phyloP scores from a whole-genome alignment of 2,329 filamentous ascomycete genomes.

The Penicillium sp. region DNA sequence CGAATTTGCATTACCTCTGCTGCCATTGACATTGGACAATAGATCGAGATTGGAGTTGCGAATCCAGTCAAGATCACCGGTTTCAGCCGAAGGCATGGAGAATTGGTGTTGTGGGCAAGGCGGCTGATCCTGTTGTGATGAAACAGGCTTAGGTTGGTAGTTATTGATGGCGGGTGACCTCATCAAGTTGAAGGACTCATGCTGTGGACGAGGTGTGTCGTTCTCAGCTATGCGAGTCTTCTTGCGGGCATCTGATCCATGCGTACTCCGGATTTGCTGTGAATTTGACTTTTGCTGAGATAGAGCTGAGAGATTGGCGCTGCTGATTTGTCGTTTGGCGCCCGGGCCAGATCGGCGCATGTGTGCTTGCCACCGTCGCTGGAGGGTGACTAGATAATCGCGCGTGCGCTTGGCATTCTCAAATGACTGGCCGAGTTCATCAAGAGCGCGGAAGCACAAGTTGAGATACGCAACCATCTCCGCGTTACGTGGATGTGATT shows the following conservation, averaged over 20 bases:
- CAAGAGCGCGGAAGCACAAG: conserved; percentile 43
- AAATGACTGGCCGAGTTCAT: conserved; percentile 42
- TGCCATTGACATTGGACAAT: conserved; percentile 20
- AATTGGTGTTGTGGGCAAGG: conserved; percentile 11
- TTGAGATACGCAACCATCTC: conserved; percentile 40
- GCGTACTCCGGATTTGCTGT: conserved; percentile 4
- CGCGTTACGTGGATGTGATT: conserved; percentile 22
- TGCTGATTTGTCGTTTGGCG: conserved; percentile 31
- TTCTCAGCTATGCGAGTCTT: conserved; percentile 20
- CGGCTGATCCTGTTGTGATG: conserved; percentile 8
- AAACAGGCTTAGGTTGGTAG: conserved; percentile 2
- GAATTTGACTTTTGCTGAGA: conserved; percentile 11
- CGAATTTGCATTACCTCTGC: conserved; percentile 2
- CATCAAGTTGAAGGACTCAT: neutral
- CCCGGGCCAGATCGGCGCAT: conserved; percentile 32
- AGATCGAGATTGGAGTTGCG: conserved; percentile 27
- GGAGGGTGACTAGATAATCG: conserved; percentile 39
- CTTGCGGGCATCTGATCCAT: conserved; percentile 19
- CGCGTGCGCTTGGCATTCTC: conserved; percentile 42
- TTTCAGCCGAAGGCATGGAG: conserved; percentile 10
- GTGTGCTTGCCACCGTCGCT: conserved; percentile 40
- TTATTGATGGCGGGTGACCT: conserved; percentile 1
- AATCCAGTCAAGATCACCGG: conserved; percentile 31
- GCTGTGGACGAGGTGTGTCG: neutral
- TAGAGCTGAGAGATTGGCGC: conserved; percentile 10